phyloP scores from a whole-genome alignment of 441 rosid genomes.

The Iberis amara region DNA sequence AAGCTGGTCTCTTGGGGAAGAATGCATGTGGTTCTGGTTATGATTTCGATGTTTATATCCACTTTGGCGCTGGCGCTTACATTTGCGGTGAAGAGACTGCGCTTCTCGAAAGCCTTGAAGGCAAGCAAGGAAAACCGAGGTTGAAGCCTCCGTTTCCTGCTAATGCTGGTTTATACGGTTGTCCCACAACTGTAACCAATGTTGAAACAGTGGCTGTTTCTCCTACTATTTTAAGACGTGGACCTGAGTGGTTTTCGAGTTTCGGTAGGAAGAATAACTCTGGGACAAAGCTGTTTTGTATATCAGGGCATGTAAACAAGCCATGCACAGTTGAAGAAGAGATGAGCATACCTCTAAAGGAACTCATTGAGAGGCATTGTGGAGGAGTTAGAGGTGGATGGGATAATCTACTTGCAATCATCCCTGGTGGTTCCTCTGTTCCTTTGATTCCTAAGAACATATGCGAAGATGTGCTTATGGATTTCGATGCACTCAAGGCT shows the following conservation, averaged over 20 bases:
- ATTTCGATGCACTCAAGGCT: slow-evolving; percentile 95
- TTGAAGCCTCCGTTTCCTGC: slow-evolving; percentile 99
- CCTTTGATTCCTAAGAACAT: slow-evolving; percentile 80
- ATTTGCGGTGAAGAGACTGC: slow-evolving; percentile 99
- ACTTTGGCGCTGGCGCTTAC: slow-evolving; percentile 98
- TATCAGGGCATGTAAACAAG: slow-evolving; percentile 93
- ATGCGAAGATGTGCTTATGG: slow-evolving; percentile 94
- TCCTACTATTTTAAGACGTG: slow-evolving; percentile 91
- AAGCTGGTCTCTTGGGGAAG: slow-evolving; percentile 84
- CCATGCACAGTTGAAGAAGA: slow-evolving; percentile 98
- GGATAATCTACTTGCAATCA: slow-evolving; percentile 92
- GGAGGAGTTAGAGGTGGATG: slow-evolving; percentile 98
- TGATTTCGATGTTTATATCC: slow-evolving; percentile 94
- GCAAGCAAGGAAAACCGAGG: slow-evolving; percentile 98
- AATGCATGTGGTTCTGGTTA: slow-evolving; percentile 99
- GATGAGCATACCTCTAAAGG: slow-evolving; percentile 94
- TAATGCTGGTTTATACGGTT: slow-evolving; percentile 93
- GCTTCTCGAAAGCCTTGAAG: slow-evolving; percentile 96
- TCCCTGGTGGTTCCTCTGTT: slow-evolving; percentile 95
- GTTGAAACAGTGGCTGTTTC: slow-evolving; percentile 98
- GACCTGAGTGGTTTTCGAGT: slow-evolving; percentile 98
- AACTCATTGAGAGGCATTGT: slow-evolving; percentile 88
- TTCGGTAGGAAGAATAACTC: slow-evolving; percentile 94
- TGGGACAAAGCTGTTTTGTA: slow-evolving; percentile 83
- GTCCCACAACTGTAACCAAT: slow-evolving; percentile 95